These are phyloP conservation scores for Triticum dicoccoides DNA, from an alignment of 176 grass and related monocot genomes.

Conservation along the genomic window DNA sequence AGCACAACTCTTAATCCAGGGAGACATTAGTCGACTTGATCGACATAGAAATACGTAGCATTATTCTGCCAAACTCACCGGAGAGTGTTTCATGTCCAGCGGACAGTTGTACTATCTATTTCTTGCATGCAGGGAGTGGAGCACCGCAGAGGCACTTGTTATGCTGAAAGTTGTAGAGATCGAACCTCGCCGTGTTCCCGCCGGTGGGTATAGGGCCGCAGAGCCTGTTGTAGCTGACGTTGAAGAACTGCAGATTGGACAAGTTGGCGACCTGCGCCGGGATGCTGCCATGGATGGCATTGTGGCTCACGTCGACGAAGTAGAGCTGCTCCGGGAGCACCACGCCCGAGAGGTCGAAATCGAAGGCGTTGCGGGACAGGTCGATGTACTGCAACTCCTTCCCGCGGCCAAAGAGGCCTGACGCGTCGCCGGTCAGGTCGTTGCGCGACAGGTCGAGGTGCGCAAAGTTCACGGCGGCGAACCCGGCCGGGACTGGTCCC, in stretches of 20 bases:
- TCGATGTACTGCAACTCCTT: slow-evolving; percentile 2
- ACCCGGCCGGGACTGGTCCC: slow-evolving; percentile 41
- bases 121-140: neutral
- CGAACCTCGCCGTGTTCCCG: neutral
- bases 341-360: neutral
- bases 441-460: slow-evolving; percentile 69
- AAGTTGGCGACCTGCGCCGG: neutral
- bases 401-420: slow-evolving; percentile 2
- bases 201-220: slow-evolving; percentile 46
- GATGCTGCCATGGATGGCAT: neutral
- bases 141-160: slow-evolving; percentile 8
- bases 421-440: slow-evolving; percentile 46
- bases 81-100: no score
- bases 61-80: neutral
- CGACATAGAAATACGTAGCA: neutral
- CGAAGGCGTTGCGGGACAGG: neutral
- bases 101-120: neutral
- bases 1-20: neutral
- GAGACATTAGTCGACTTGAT: neutral
- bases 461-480: slow-evolving; percentile 10
- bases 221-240: neutral
- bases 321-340: neutral
- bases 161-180: neutral
- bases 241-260: neutral
- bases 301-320: neutral